A percentile compares a stretch with the other conserved stretches of the same genome.
phyloP scores from a whole-genome alignment of 441 rosid species.

The Croton laevigatus region DNA sequence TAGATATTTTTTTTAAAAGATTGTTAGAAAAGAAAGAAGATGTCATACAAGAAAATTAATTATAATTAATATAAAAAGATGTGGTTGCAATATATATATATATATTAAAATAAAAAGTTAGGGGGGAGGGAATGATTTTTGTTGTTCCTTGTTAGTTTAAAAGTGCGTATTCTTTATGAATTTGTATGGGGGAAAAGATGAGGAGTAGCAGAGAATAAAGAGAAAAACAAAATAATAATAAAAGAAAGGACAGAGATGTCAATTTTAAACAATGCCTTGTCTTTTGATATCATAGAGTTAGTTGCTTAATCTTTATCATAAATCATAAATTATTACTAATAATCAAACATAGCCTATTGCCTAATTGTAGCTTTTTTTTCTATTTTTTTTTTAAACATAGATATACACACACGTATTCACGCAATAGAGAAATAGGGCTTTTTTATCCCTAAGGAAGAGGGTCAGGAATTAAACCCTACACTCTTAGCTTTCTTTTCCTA shows the following conservation, averaged over 20 bases:
- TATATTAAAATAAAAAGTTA: neutral
- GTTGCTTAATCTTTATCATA: conserved; percentile 20
- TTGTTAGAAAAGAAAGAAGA: no score
- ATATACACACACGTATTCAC: no score
- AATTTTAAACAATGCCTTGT: neutral
- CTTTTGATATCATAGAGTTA: conserved; percentile 15
- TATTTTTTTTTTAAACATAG: no score
- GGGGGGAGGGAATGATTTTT: conserved; percentile 5
- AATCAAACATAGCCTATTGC: neutral
- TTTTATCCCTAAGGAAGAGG: no score
- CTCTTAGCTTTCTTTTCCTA: no score
- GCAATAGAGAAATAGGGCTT: no score
- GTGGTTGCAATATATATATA: neutral
- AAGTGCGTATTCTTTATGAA: neutral
- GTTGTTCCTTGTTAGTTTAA: neutral
- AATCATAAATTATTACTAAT: conserved; percentile 3
- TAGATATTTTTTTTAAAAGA: neutral
- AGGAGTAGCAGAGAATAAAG: neutral
- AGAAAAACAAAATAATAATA: no score
- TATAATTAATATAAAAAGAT: no score
- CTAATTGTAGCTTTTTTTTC: no score
- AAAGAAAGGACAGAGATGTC: conserved; percentile 10
- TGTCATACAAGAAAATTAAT: neutral
- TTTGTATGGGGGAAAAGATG: neutral
- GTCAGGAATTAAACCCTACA: no score